Evolutionary conservation across 1,139 yeast species (phyloP), one percentile per base, ranked within the genome.

Genomic region (Candida sp.): DNA sequence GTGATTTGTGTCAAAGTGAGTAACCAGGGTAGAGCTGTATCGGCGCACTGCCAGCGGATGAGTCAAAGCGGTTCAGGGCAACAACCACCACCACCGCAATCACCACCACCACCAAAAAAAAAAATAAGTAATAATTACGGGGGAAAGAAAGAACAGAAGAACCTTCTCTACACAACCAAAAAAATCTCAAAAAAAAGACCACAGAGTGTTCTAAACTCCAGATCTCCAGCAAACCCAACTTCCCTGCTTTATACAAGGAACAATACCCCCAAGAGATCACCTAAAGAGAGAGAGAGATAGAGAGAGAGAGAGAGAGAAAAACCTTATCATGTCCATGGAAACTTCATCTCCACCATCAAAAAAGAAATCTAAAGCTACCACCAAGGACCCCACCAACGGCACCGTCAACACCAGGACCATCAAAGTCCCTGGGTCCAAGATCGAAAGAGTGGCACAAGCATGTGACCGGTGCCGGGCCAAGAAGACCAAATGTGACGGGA

Each of bases 381-480:
- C 60, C 25, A 61, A 33, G 6, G n/a, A 31, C 8, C 17, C 31
- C 22, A n/a, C 23, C 5, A 28, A 30, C 7, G 42, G 42, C 7
- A 44, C 47, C 1, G 40, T 68, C 4, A 68, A 66, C 45, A 65
- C 72, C n/a, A 86, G 84, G 59, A 84, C 86, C 49, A 86, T 86
- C 48, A 81, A 80, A 61, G 78, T 87, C 3, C 88, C 88, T 2
- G 90, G 90, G 1, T 69, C 84, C 22, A 72, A 74, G 35, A 68
- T 74, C 1, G 81, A 81, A 51, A 69, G 92, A 53, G 84, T 85
- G 22, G 92, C 96, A 0, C 96, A 90, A 61, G 96, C 96, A 0
- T 90, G 96, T 68, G 96, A 90, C 63, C 68, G 97, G 49, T 90
- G 97, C 62, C 73, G 96, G 48, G 88, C 92, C 44, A 90, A 90